These are phyloP conservation scores for Tritrichomonas foetus DNA, from an alignment of 208 protist species.

Conservation along the genomic window DNA sequence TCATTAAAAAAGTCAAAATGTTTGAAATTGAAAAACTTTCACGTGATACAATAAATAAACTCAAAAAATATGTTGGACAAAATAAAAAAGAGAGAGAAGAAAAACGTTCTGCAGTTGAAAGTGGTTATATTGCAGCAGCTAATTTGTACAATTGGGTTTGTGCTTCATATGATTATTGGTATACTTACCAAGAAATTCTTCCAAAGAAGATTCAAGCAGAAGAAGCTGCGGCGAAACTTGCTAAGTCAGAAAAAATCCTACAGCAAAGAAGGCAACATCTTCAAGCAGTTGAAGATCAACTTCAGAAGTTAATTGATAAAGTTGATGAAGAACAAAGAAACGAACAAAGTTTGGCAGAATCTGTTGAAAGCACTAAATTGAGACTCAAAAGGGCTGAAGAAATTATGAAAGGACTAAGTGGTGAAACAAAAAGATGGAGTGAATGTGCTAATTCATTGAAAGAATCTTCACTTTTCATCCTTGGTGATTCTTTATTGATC, in stretches of 20 bases:
- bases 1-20: slow-evolving; percentile 85
- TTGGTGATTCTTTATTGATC: slow-evolving; percentile 89
- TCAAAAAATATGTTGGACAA: slow-evolving; percentile 84
- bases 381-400: slow-evolving; percentile 68
- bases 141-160: slow-evolving; percentile 61
- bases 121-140: slow-evolving; percentile 50
- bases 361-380: slow-evolving; percentile 44
- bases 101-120: background rate
- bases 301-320: slow-evolving; percentile 74
- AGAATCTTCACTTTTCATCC: slow-evolving; percentile 50
- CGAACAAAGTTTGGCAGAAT: slow-evolving; percentile 59
- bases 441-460: slow-evolving; percentile 62
- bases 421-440: slow-evolving; percentile 86
- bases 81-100: slow-evolving; percentile 55
- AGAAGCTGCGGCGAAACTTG: slow-evolving; percentile 73
- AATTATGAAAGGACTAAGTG: slow-evolving; percentile 82
- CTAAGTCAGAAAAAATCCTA: slow-evolving; percentile 20
- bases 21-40: slow-evolving; percentile 90
- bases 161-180: slow-evolving; percentile 65
- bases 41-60: slow-evolving; percentile 79
- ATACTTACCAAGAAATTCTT: slow-evolving; percentile 86
- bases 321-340: slow-evolving; percentile 86
- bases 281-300: slow-evolving; percentile 79
- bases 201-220: slow-evolving; percentile 84
- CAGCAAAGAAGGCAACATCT: slow-evolving; percentile 57